Conservation (phyloP, 768 basidiomycete species). For the Obba rivulosa region DNA sequence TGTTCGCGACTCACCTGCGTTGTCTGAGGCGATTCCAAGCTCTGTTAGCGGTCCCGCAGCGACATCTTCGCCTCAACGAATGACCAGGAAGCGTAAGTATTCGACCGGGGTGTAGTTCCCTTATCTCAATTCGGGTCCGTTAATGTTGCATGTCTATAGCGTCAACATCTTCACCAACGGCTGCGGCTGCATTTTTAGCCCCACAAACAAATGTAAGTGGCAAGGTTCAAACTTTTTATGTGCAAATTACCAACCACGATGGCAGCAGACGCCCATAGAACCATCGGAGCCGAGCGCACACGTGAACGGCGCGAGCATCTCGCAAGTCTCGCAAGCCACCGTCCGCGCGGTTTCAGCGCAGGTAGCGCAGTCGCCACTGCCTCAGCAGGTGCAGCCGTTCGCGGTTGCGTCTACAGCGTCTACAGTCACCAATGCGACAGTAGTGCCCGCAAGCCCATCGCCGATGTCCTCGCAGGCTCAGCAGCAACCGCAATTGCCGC, state of each 20-base stretch:
- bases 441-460: constrained; percentile 18
- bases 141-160: constrained; percentile 32
- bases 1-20: constrained; percentile 63
- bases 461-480: constrained; percentile 28
- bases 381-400: constrained; percentile 43
- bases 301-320: constrained; percentile 23
- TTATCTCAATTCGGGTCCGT: constrained; percentile 11
- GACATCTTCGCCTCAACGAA: constrained; percentile 57
- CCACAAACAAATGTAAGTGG: too few species aligned
- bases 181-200: constrained; percentile 7
- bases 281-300: constrained; percentile 11
- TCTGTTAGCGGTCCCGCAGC: constrained; percentile 37
- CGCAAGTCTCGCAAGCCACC: constrained; percentile 1
- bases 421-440: neutral
- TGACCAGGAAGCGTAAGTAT: constrained; percentile 43
- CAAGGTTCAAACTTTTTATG: too few species aligned
- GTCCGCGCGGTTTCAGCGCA: constrained; percentile 10
- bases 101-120: neutral
- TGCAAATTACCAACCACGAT: too few species aligned
- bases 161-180: constrained; percentile 19
- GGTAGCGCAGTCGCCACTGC: constrained; percentile 41
- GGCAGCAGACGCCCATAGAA: too few species aligned
- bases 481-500: constrained; percentile 29
- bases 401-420: constrained; percentile 7
- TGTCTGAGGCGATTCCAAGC: constrained; percentile 58